Conservation (phyloP, 2,329 filamentous ascomycete species). For the Graphium sp. region DNA sequence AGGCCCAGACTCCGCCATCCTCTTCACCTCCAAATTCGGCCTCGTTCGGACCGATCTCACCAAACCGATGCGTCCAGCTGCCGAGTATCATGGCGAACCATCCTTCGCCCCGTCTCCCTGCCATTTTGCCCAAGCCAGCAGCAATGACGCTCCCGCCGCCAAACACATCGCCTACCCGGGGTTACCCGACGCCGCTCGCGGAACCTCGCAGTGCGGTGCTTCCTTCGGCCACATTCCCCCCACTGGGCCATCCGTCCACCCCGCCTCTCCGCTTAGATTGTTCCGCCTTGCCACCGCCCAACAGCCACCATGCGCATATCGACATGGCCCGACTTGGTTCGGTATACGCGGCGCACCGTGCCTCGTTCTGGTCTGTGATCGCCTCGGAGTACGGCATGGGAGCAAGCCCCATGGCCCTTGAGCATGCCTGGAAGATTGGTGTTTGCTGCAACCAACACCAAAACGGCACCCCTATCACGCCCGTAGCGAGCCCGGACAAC, state of each 20-base stretch:
- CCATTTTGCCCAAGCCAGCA: constrained; percentile 50
- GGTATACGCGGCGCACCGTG: constrained; percentile 54
- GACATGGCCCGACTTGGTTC: constrained; percentile 50
- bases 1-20: constrained; percentile 21
- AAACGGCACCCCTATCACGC: constrained; percentile 31
- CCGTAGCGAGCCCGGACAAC: constrained; percentile 30
- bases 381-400: constrained; percentile 55
- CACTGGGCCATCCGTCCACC: constrained; percentile 19
- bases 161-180: constrained; percentile 14
- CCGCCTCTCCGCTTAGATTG: constrained; percentile 44
- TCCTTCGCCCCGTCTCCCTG: constrained; percentile 33
- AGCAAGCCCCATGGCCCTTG: constrained; percentile 43
- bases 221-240: constrained; percentile 19
- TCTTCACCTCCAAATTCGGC: constrained; percentile 28
- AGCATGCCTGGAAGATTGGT: constrained; percentile 50
- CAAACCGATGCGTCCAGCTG: constrained; percentile 28
- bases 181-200: constrained; percentile 21
- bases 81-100: constrained; percentile 31
- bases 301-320: constrained; percentile 24
- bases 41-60: constrained; percentile 25
- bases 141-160: constrained; percentile 26
- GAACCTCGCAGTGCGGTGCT: constrained; percentile 27
- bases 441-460: constrained; percentile 19
- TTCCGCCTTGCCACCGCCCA: constrained; percentile 21
- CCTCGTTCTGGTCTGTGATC: constrained; percentile 56